phyloP scores from a whole-genome alignment of 2,329 filamentous ascomycete species.

The Hypoxylon rubiginosum region DNA sequence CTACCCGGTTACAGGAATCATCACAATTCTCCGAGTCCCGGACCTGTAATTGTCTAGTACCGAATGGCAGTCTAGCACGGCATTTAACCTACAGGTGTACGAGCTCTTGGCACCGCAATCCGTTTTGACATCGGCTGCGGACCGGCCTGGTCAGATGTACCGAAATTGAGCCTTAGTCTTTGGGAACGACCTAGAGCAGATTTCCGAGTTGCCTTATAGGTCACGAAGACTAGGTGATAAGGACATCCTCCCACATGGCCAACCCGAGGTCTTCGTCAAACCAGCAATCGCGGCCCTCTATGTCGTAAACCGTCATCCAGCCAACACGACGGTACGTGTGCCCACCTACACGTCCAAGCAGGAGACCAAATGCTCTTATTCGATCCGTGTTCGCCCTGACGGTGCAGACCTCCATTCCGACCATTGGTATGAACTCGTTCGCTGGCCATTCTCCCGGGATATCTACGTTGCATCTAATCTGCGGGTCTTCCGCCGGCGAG shows the following conservation, averaged over 20 bases:
- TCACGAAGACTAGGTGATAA: not conserved
- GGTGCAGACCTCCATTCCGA: not conserved
- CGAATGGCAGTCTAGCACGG: not conserved
- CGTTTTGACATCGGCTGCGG: too few species aligned
- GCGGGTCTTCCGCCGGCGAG: not conserved
- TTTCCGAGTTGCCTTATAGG: too few species aligned
- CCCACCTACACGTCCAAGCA: not conserved
- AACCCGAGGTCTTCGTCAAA: not conserved
- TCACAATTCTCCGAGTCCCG: conserved; percentile 7
- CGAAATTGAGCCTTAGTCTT: too few species aligned
- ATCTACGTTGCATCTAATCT: conserved; percentile 1
- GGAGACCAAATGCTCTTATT: not conserved
- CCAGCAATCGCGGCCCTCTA: not conserved
- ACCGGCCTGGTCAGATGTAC: too few species aligned
- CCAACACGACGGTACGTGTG: not conserved
- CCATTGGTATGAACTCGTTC: not conserved
- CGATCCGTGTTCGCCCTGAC: not conserved
- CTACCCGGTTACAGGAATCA: conserved; percentile 26
- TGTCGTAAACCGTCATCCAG: conserved; percentile 6
- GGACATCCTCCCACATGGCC: not conserved
- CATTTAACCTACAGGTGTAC: not conserved
- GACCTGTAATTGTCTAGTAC: conserved; percentile 6
- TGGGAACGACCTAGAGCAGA: too few species aligned
- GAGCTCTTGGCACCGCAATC: not conserved
- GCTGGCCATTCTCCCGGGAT: not conserved